Evolutionary conservation across 345 rosid species (phyloP).

Genomic region (Trapa bicornis): DNA sequence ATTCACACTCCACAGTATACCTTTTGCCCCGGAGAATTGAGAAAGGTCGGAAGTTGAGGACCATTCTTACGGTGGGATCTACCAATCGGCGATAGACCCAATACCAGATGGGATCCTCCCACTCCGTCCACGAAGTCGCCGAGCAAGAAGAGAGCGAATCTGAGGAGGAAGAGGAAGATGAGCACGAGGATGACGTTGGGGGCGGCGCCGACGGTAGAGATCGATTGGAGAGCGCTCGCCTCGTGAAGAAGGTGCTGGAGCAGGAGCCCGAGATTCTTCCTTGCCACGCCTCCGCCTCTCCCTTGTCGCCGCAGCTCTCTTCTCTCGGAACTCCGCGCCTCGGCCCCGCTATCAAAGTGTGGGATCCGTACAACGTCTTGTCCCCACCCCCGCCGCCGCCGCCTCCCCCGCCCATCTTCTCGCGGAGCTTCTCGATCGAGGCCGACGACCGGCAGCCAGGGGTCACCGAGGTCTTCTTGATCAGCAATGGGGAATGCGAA

Average conservation of each 20-base stretch:
- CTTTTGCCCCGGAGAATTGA: no score
- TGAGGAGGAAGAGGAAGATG: conserved; percentile 41
- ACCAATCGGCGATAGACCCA: background rate
- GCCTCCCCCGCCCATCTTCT: conserved; percentile 36
- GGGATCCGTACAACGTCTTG: conserved; percentile 95
- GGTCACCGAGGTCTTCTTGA: conserved; percentile 52
- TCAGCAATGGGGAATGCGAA: conserved; percentile 78
- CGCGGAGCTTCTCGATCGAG: conserved; percentile 27
- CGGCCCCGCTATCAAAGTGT: conserved; percentile 83
- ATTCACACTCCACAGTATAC: background rate
- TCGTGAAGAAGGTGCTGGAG: conserved; percentile 73
- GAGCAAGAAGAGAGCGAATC: conserved; percentile 26
- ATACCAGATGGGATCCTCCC: conserved; percentile 49
- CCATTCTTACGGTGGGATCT: background rate
- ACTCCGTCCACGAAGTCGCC: conserved; percentile 31
- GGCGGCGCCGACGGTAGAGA: conserved; percentile 12
- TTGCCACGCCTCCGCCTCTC: conserved; percentile 82
- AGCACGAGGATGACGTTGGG: conserved; percentile 21
- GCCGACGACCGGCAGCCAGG: conserved; percentile 20
- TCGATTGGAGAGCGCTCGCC: conserved; percentile 21
- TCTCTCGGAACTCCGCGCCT: conserved; percentile 77
- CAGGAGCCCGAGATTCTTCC: conserved; percentile 92
- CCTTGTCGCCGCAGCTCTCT: conserved; percentile 84
- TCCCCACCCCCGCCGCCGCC: conserved; percentile 58
- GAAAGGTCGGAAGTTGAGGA: background rate